Base-by-base conservation (phyloP, 2,329 filamentous ascomycete species). In the Paecilomyces dactylethromorphus region DNA sequence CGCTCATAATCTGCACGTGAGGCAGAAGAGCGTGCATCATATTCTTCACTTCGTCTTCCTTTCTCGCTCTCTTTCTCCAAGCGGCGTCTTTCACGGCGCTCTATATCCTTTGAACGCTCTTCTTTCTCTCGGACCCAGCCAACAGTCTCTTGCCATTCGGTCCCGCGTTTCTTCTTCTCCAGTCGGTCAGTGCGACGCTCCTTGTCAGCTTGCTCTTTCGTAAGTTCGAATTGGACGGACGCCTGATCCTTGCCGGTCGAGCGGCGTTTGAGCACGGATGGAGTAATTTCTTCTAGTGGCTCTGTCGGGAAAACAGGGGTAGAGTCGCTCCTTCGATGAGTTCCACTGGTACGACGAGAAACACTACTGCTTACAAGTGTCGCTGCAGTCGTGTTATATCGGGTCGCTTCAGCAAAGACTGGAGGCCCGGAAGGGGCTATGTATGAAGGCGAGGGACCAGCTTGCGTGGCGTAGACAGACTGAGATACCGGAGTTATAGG, bases 401-500 rank as follows among this genome's bases (percentile, higher is more conserved):
- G 53, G 52, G 32, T 15, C n/a, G 21, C 29, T 56, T 59, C 65
- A 32, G 77, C 70, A 59, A 78, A 78, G 15, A 76, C 69, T 1
- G 77, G 71, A 51, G 76, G 73, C 2, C 74, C 75, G 24, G 65
- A 71, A 10, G 78, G 76, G 22, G 74, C 73, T 49, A 65, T 69
- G 61, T 80, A 79, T 5, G 71, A 68, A 49, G 75, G 69, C 29
- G 74, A 73, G 15, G 72, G 65, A 11, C 73, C 69, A 12, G 72
- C 69, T 60, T 80, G 77, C 3, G 74, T 74, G 21, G 75, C 82
- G 65, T 91, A 90, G 1, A 92, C 81, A 18, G 84, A 83, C 61
- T 84, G 83, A 39, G 87, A 87, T 2, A 95, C 85, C 0, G 90
- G 90, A 2, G 83, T 81, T 59, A 90, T 83, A 1, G 92, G 92